Base-by-base conservation (phyloP, 2,329 filamentous ascomycete species). In the Botryosphaeria dothidea region DNA sequence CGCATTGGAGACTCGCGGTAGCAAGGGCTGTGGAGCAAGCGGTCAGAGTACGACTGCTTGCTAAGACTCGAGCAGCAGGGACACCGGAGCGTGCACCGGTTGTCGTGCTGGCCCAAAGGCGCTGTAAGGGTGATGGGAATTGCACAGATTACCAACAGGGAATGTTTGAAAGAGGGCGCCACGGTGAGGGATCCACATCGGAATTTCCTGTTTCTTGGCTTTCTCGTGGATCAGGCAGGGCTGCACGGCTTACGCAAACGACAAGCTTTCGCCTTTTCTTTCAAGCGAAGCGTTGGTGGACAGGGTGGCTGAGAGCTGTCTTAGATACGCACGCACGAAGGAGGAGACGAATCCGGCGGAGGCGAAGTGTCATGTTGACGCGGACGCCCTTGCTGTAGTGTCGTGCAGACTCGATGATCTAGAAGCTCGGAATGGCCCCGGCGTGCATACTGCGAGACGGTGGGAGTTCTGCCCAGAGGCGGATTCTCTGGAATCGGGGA, bases 231-330 rank as follows among this genome's bases (percentile, higher is more conserved):
- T 29, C 11, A 29, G 23, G 17, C 13, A 29, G 45, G 45, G 45
- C 45, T 48, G 45, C 45, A 25, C 19, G 21, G 31, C 15, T 31
- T 29, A 58, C 54, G 54, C 54, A 58, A 58, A 58, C 54, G 36
- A 58, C 36, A 58, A 58, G 54, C 54, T 58, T 58, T 58, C 36
- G 17, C 52, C 15, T 15, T 41, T 23, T 57, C 52, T 57, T 57
- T 57, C 34, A 57, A n/a, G 2, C 13, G 49, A n/a, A 9, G 17
- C 7, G n/a, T 29, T 34, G 52, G 34, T 19, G n/a, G 25, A 27
- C 34, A 36, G 31, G 9, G 54, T 58, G 54, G 54, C 54, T 43
- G 36, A 8, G 38, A 29, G 11, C 8, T 57, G 54, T 58, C 54
- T 58, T 21, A 43, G 23, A 29, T 43, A 17, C 1, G 8, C 13